Conservation (phyloP, 257 asterid species). For the Cruciata laevipes region DNA sequence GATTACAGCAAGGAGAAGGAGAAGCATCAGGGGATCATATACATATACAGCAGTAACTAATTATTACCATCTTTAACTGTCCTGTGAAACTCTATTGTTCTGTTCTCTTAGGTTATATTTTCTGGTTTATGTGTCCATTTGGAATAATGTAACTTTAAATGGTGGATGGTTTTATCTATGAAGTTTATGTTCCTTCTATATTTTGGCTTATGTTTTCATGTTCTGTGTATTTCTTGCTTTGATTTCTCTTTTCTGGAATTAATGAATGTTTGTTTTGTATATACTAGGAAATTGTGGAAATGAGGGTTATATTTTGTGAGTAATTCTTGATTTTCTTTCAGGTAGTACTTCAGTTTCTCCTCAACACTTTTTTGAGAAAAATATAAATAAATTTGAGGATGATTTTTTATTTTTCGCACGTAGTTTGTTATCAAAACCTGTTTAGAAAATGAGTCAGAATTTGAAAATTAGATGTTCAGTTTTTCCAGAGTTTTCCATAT, state of each 20-base stretch:
- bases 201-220: background rate
- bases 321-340: background rate
- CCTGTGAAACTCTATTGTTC: background rate
- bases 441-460: too few relatives aligned
- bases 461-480: too few relatives aligned
- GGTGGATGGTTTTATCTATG: background rate
- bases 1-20: background rate
- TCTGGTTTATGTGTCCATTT: background rate
- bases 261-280: too few relatives aligned
- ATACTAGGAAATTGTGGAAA: too few relatives aligned
- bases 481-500: too few relatives aligned
- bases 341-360: background rate
- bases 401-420: background rate
- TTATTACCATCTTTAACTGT: background rate
- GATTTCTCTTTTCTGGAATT: background rate
- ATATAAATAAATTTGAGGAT: too few relatives aligned
- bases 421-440: too few relatives aligned
- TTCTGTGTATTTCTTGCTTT: background rate
- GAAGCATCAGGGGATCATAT: slow-evolving; percentile 2
- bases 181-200: background rate
- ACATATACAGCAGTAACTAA: background rate
- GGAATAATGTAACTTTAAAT: background rate
- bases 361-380: background rate
- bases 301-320: background rate
- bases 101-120: background rate